Evolutionary conservation across 352 stramenopile species (phyloP), one percentile per base, ranked within the genome.

Genomic region (Phytophthora ohioensis): DNA sequence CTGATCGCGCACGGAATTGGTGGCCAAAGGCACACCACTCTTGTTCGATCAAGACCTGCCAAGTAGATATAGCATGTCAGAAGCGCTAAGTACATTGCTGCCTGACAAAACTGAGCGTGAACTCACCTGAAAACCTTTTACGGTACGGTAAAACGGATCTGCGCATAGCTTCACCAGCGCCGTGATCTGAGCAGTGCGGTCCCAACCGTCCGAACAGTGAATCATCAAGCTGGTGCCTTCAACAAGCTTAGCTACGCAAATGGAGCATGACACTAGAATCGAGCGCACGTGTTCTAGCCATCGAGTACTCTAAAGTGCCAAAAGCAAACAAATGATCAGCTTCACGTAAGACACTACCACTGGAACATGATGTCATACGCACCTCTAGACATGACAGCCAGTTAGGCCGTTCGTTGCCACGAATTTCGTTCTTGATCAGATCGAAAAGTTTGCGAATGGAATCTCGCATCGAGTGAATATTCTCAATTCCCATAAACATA

Each of bases 161-260:
- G 99, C 80, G 31, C 99, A 91, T 0, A 99, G 67, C 78, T 99
- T 98, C 3, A 97, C 94, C 30, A 99, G 71, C 4, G 91, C 91
- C 7, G 87, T 88, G 27, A 99, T 97, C 82, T 99, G 97, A 1
- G 95, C 94, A 4, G 98, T 99, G 17, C 98, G 87, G 82, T 99
- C 98, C 98, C 98, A 99, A 11, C 98, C 98, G 71, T 99, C 97
- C 30, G 91, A 98, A 76, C 98, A 99, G 73, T 99, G 98, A n/a
- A 99, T 86, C 45, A 99, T 73, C 11, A 99, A 88, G 39, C 97
- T 98, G 4, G 95, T 92, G 13, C 88, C 85, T 75, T 99, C 85
- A 2, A 92, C 76, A 2, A 96, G 67, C 60, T 95, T 92, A 11
- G 93, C 85, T 17, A 99, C 89, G 65, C 98, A 98, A 38, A 85